Evolutionary conservation across 1,284 basidiomycete genomes (phyloP).

Genomic region (Gastroboletus turbinatus): DNA sequence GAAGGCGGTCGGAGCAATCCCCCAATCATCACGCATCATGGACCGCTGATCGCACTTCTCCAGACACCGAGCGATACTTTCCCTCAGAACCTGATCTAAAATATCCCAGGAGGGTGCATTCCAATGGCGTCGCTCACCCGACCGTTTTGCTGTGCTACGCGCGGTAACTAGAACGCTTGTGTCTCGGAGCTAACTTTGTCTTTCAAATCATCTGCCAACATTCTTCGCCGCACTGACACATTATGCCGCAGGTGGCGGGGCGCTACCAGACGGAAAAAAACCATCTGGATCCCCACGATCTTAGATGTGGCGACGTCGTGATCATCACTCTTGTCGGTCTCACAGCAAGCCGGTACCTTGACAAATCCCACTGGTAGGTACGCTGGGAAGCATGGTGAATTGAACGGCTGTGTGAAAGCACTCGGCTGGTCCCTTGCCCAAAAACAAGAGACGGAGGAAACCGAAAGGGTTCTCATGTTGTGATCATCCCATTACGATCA

Average conservation of each 20-base stretch:
- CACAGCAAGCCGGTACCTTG: background rate
- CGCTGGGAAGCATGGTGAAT: background rate
- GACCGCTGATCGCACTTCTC: background rate
- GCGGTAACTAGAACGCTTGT: background rate
- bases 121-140: background rate
- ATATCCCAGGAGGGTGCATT: background rate
- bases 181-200: background rate
- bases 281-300: background rate
- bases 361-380: background rate
- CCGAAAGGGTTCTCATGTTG: background rate
- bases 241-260: background rate
- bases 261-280: background rate
- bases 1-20: background rate
- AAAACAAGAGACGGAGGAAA: background rate
- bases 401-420: constrained; percentile 1
- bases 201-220: background rate
- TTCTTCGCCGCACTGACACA: constrained; percentile 5
- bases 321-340: background rate
- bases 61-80: background rate
- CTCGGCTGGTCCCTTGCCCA: background rate
- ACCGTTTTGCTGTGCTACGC: background rate
- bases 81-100: background rate
- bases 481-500: background rate
- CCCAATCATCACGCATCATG: background rate
- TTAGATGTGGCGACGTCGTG: constrained; percentile 1